Base-by-base conservation (phyloP, 2,329 filamentous ascomycete species). In the Penicillium sclerotiorum region DNA sequence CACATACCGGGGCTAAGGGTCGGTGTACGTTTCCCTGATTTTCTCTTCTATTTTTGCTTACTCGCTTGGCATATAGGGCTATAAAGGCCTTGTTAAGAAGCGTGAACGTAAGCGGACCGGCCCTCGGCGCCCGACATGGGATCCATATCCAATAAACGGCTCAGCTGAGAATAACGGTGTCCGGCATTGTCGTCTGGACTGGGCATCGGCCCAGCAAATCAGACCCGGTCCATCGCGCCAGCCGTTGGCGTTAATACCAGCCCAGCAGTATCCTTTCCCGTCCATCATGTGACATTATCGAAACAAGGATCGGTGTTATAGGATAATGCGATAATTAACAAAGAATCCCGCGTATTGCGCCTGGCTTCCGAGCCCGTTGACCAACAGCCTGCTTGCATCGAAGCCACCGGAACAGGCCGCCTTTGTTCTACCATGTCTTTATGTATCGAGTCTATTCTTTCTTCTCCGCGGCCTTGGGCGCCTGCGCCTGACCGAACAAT, bases 401-500 rank as follows among this genome's bases (percentile, higher is more conserved):
- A 43, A 12, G 20, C 17, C 20, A 43, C 11, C n/a, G 12, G 9
- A 33, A 17, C n/a, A 33, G 12, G 8, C 15, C 9, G 11, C 5
- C 20, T 8, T 3, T 25, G 11, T 25, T 11, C 13, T 23, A 5
- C 27, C 8, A 27, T 36, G 5, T 8, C n/a, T 5, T 3, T 7
- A 28, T 39, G n/a, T n/a, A n/a, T 21, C 17, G 9, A 28, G 39
- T 17, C 30, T 23, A 61, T 71, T 75, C 77, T 77, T 65, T 73
- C 72, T 68, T 67, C 51, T 57, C 44, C 38, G 53, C 33, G 8
- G 42, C 48, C 42, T 63, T 60, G 13, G 53, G 43, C 13, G 53
- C 57, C 51, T 51, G 63, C 11, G 64, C 56, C 49, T 74, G 70
- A 3, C 83, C 85, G 69, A 88, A 86, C 2, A 79, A 30, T 1